Percentiles rank a stretch among this genome's conserved stretches.
Conservation (phyloP, 1,139 yeast genomes). For the Taiozyma onychis region DNA sequence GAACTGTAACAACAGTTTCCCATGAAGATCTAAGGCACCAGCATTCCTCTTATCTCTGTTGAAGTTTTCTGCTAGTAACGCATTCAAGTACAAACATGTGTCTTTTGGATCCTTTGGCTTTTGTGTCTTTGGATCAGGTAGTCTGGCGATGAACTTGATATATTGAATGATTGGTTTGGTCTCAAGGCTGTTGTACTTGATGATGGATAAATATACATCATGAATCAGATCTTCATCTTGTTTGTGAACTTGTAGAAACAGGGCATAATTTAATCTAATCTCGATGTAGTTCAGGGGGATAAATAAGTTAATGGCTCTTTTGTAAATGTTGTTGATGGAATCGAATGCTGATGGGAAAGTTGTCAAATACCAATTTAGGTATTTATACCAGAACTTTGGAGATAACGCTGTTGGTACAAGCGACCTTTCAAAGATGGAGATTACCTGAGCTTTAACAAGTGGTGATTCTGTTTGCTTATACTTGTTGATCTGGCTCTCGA, state of each 20-base stretch:
- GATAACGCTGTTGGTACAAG: conserved; percentile 51
- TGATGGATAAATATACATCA: conserved; percentile 17
- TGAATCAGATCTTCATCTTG: conserved; percentile 16
- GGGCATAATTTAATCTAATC: conserved; percentile 39
- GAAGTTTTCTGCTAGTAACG: conserved; percentile 21
- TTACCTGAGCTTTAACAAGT: conserved; percentile 21
- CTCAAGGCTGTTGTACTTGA: conserved; percentile 10
- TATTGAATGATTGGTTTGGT: conserved; percentile 18
- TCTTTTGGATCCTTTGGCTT: conserved; percentile 12
- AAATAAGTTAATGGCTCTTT: conserved; percentile 39
- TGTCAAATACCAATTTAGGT: conserved; percentile 35
- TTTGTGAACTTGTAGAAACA: conserved; percentile 16
- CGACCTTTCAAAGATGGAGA: conserved; percentile 52
- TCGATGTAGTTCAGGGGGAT: conserved; percentile 37
- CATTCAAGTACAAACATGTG: conserved; percentile 24
- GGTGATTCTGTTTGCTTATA: conserved; percentile 8
- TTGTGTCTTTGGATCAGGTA: not conserved
- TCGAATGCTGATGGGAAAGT: conserved; percentile 21
- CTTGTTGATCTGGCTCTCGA: conserved; percentile 35
- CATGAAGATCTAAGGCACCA: conserved; percentile 15
- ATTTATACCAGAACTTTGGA: conserved; percentile 52
- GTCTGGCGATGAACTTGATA: conserved; percentile 18
- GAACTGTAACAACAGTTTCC: conserved; percentile 21
- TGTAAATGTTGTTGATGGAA: conserved; percentile 31
- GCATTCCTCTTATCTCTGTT: conserved; percentile 8